These are phyloP conservation scores for Pyricularia grisea DNA, from an alignment of 2,329 filamentous ascomycete genomes.

Conservation along the genomic window DNA sequence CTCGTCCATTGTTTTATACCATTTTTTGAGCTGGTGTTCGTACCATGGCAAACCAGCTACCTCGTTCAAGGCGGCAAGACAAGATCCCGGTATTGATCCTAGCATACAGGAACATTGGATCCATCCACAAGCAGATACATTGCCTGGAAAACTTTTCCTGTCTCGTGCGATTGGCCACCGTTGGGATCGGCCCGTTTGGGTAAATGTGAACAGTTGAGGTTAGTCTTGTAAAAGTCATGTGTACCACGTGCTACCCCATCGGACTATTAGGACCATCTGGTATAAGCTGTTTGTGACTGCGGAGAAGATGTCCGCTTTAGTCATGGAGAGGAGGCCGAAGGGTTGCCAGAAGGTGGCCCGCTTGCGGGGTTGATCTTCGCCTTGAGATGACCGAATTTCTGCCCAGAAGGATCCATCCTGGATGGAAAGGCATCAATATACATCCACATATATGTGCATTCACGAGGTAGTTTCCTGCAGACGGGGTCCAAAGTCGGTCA, in stretches of 20 bases:
- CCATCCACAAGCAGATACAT: not conserved
- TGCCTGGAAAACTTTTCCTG: not conserved
- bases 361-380: not conserved
- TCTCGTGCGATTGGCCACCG: not conserved
- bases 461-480: not conserved
- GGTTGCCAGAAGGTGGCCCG: not conserved
- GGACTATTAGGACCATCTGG: not conserved
- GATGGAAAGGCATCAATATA: not conserved
- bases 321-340: not conserved
- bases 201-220: not conserved
- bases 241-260: not conserved
- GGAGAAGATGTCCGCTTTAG: not conserved
- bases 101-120: not conserved
- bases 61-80: not conserved
- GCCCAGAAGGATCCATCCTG: not conserved
- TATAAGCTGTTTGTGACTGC: not conserved
- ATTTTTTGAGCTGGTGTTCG: not conserved
- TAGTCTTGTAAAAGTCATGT: not conserved
- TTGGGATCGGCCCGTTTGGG: not conserved
- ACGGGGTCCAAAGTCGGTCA: not conserved
- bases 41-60: not conserved
- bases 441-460: not conserved
- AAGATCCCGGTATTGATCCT: not conserved
- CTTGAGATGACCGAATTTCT: not conserved
- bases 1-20: not conserved